phyloP scores from a whole-genome alignment of 2,329 filamentous ascomycete species.

The Hirsutella rhossiliensis region DNA sequence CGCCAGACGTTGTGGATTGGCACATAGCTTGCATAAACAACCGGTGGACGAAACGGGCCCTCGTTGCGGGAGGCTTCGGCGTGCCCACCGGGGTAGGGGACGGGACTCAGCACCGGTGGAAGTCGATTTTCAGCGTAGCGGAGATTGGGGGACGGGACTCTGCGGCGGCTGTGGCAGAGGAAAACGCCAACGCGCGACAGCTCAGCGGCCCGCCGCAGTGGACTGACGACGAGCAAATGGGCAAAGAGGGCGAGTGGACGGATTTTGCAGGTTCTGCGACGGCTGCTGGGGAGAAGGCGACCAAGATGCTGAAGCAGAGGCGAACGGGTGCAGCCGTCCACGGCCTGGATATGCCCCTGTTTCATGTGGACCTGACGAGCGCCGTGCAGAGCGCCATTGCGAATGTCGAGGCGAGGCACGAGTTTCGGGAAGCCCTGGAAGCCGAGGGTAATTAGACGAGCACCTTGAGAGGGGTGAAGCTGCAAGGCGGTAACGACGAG shows the following conservation, averaged over 20 bases:
- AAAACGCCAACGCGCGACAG: slow-evolving; percentile 39
- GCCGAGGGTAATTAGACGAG: not conserved
- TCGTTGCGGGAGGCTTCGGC: slow-evolving; percentile 80
- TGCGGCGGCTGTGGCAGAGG: slow-evolving; percentile 57
- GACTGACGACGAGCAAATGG: slow-evolving; percentile 23
- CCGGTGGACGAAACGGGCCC: slow-evolving; percentile 79
- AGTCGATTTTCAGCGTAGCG: slow-evolving; percentile 88
- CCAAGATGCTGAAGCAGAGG: slow-evolving; percentile 12
- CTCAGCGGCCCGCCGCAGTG: slow-evolving; percentile 3
- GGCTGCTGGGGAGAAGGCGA: slow-evolving; percentile 19
- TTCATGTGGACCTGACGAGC: slow-evolving; percentile 85
- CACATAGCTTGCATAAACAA: slow-evolving; percentile 92
- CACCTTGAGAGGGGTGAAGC: too few species aligned
- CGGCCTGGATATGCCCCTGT: slow-evolving; percentile 80
- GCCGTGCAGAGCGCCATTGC: slow-evolving; percentile 79
- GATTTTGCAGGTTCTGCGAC: not conserved
- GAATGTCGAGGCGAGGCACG: slow-evolving; percentile 52
- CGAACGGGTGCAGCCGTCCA: slow-evolving; percentile 57
- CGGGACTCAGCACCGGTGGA: slow-evolving; percentile 59
- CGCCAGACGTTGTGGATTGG: slow-evolving; percentile 81
- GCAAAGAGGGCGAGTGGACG: slow-evolving; percentile 12
- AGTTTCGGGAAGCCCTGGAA: slow-evolving; percentile 10
- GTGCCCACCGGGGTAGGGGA: slow-evolving; percentile 47
- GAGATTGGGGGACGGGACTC: slow-evolving; percentile 65
- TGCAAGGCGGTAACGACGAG: too few species aligned